phyloP scores from a whole-genome alignment of 306 rosid species.

The Medicago lupulina region DNA sequence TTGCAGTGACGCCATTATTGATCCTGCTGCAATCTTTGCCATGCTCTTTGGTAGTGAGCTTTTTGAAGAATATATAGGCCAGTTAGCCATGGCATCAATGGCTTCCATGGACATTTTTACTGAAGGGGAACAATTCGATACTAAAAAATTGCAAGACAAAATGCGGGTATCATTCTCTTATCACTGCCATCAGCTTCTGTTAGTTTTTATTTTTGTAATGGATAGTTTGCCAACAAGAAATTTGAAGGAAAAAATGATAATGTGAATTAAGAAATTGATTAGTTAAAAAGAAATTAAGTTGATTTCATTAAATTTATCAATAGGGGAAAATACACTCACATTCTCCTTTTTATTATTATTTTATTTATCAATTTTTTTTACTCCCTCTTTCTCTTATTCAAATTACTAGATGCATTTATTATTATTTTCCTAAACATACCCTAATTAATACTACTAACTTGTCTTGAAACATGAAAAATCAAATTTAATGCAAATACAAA shows the following conservation, averaged over 20 bases:
- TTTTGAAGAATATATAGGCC: slow-evolving; percentile 97
- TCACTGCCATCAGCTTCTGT: slow-evolving; percentile 1
- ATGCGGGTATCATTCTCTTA: slow-evolving; percentile 71
- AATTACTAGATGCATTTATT: no score
- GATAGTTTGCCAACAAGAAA: background rate
- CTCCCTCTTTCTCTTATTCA: no score
- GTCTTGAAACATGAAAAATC: no score
- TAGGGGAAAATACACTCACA: no score
- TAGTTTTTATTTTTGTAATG: background rate
- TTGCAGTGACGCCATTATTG: slow-evolving; percentile 90
- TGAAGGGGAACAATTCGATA: slow-evolving; percentile 88
- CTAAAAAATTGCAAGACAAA: slow-evolving; percentile 87
- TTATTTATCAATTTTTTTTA: no score
- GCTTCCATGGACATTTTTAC: slow-evolving; percentile 86
- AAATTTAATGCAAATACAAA: no score
- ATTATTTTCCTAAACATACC: no score
- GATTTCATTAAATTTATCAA: no score
- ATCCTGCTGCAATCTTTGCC: slow-evolving; percentile 98
- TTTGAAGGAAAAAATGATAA: background rate
- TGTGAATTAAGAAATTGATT: no score
- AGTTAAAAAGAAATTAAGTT: no score
- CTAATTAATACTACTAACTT: no score
- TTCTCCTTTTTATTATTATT: no score
- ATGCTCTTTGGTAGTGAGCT: slow-evolving; percentile 99
- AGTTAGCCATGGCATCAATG: slow-evolving; percentile 99